These are phyloP conservation scores for Podila horticola DNA, from an alignment of 192 early-diverging fungal species.

Conservation along the genomic window DNA sequence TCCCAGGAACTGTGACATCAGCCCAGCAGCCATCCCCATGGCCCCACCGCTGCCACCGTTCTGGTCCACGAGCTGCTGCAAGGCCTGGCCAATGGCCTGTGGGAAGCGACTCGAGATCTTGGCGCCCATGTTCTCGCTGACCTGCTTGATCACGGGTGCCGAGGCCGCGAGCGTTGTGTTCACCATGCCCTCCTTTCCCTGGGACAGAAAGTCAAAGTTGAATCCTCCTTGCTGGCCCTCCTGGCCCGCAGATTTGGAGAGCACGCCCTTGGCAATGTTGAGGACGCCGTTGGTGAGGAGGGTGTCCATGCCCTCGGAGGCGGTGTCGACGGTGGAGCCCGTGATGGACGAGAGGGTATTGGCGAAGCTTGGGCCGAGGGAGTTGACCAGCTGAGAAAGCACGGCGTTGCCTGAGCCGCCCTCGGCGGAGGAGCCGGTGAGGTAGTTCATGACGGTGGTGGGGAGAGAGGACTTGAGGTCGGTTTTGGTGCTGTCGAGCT, in stretches of 20 bases:
- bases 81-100: slow-evolving; percentile 13
- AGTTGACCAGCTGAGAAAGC: slow-evolving; percentile 16
- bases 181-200: slow-evolving; percentile 40
- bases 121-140: slow-evolving; percentile 33
- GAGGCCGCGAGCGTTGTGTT: slow-evolving; percentile 25
- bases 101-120: slow-evolving; percentile 28
- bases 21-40: slow-evolving; percentile 34
- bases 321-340: slow-evolving; percentile 23
- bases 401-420: slow-evolving; percentile 17
- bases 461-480: slow-evolving; percentile 39
- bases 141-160: slow-evolving; percentile 34
- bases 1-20: slow-evolving; percentile 29
- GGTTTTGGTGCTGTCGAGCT: slow-evolving; percentile 21
- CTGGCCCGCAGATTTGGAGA: slow-evolving; percentile 6
- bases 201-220: slow-evolving; percentile 39
- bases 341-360: slow-evolving; percentile 22
- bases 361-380: slow-evolving; percentile 29
- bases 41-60: slow-evolving; percentile 22
- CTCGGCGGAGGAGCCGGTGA: slow-evolving; percentile 15
- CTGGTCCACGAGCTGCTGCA: slow-evolving; percentile 31
- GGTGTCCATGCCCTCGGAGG: slow-evolving; percentile 42
- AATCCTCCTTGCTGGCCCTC: slow-evolving; percentile 8
- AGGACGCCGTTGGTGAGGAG: slow-evolving; percentile 39
- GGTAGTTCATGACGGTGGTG: slow-evolving; percentile 28
- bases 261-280: slow-evolving; percentile 39